Evolutionary conservation across 2,329 filamentous ascomycete species (phyloP).

Genomic region (Dactylellina parvicollis): DNA sequence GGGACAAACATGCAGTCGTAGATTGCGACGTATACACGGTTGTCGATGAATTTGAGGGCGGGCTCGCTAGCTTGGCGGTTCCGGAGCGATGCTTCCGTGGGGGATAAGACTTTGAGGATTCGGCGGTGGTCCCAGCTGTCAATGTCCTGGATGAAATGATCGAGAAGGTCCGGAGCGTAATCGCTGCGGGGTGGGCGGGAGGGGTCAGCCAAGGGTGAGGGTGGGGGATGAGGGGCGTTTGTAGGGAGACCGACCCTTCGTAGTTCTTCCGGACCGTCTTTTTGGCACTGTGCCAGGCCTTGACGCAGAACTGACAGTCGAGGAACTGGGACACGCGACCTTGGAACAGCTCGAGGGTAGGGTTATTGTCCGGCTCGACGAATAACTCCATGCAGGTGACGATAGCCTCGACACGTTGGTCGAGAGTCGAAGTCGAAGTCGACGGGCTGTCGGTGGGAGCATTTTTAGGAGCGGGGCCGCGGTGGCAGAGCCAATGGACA

Average conservation of each 20-base stretch:
- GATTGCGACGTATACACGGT: slow-evolving; percentile 47
- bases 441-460: slow-evolving; percentile 12
- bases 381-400: slow-evolving; percentile 56
- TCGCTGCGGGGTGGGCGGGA: slow-evolving; percentile 23
- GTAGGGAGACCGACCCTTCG: slow-evolving; percentile 51
- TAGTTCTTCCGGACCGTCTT: slow-evolving; percentile 56
- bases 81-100: slow-evolving; percentile 22
- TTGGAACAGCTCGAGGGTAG: slow-evolving; percentile 56
- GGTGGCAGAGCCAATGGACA: slow-evolving; percentile 58
- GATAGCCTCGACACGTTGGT: slow-evolving; percentile 51
- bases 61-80: slow-evolving; percentile 19
- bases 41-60: slow-evolving; percentile 40
- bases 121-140: slow-evolving; percentile 46
- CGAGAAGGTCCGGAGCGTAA: slow-evolving; percentile 42
- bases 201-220: background rate
- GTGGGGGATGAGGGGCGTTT: background rate
- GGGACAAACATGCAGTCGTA: slow-evolving; percentile 51
- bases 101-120: slow-evolving; percentile 23
- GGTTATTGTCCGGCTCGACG: slow-evolving; percentile 56
- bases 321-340: slow-evolving; percentile 55
- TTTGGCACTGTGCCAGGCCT: slow-evolving; percentile 57
- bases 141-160: slow-evolving; percentile 45
- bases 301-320: slow-evolving; percentile 56
- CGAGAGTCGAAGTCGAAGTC: slow-evolving; percentile 25
- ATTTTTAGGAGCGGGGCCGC: slow-evolving; percentile 43